These are phyloP conservation scores for Gaeumannomyces sp. DNA, from an alignment of 2,329 filamentous ascomycete species.

Conservation along the genomic window DNA sequence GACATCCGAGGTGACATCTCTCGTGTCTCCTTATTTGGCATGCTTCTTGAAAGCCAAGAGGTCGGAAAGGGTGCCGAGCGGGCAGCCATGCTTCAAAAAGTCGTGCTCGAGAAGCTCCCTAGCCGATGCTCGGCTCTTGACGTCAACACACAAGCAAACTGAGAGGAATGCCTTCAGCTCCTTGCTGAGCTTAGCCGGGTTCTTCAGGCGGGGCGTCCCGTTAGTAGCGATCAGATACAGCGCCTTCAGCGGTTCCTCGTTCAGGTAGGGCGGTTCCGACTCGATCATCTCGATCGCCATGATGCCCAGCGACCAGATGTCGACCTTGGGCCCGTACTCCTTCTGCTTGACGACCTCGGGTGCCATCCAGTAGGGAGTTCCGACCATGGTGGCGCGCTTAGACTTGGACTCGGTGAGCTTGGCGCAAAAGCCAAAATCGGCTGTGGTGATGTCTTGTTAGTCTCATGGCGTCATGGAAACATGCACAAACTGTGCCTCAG, in stretches of 20 bases:
- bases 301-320: constrained; percentile 98
- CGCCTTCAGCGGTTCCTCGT: constrained; percentile 95
- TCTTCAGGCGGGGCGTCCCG: constrained; percentile 93
- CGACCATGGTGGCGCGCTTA: constrained; percentile 98
- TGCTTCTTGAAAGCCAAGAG: constrained; percentile 82
- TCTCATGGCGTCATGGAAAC: background rate
- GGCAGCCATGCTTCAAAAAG: constrained; percentile 89
- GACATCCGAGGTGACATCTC: background rate
- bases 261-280: constrained; percentile 93
- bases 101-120: constrained; percentile 86
- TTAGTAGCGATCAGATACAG: constrained; percentile 97
- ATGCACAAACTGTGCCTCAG: background rate
- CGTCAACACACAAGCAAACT: constrained; percentile 93
- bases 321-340: constrained; percentile 96
- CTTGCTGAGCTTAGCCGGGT: constrained; percentile 95
- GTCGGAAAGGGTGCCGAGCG: constrained; percentile 74
- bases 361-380: constrained; percentile 99
- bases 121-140: constrained; percentile 87
- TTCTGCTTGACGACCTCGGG: constrained; percentile 99
- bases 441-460: constrained; percentile 35
- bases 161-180: constrained; percentile 96
- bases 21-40: constrained; percentile 42
- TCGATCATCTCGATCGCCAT: constrained; percentile 99
- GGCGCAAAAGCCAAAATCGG: constrained; percentile 98
- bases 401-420: constrained; percentile 95